Conservation (phyloP, 2,329 filamentous ascomycete genomes). For the Ascomycota sp. region DNA sequence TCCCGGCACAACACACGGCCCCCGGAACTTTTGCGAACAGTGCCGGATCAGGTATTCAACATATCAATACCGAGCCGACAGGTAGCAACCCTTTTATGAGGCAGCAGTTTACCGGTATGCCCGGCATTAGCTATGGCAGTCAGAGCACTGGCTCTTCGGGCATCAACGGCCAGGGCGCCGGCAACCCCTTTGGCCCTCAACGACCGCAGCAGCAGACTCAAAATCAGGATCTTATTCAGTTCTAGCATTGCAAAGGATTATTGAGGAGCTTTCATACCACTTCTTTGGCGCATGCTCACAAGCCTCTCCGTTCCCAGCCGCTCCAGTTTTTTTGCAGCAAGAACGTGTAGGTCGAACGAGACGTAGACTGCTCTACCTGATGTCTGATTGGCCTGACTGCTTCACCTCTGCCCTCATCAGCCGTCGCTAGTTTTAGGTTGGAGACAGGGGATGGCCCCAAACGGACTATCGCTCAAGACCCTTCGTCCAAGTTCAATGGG, state of each 20-base stretch:
- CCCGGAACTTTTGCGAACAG: constrained; percentile 95
- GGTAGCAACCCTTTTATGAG: constrained; percentile 81
- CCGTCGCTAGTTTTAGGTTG: neutral
- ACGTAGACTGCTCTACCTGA: constrained; percentile 1
- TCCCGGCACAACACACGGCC: constrained; percentile 89
- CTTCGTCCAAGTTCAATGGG: constrained; percentile 1
- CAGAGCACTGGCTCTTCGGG: constrained; percentile 35
- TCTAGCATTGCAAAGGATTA: constrained; percentile 17
- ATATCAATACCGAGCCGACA: constrained; percentile 49
- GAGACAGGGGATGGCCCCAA: neutral
- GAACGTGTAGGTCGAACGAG: neutral
- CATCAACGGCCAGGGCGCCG: constrained; percentile 28
- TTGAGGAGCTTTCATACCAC: neutral
- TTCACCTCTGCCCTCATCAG: neutral
- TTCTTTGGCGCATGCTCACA: neutral
- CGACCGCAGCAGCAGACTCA: constrained; percentile 28
- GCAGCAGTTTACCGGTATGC: constrained; percentile 65
- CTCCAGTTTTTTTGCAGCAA: neutral
- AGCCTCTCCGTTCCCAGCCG: neutral
- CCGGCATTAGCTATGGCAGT: constrained; percentile 31
- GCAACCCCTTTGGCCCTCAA: constrained; percentile 37
- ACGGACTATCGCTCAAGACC: neutral
- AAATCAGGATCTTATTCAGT: constrained; percentile 42
- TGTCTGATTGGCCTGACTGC: neutral
- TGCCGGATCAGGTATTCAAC: constrained; percentile 59